Base-by-base conservation (phyloP, 345 rosid genomes). In the Arabis alpina region DNA sequence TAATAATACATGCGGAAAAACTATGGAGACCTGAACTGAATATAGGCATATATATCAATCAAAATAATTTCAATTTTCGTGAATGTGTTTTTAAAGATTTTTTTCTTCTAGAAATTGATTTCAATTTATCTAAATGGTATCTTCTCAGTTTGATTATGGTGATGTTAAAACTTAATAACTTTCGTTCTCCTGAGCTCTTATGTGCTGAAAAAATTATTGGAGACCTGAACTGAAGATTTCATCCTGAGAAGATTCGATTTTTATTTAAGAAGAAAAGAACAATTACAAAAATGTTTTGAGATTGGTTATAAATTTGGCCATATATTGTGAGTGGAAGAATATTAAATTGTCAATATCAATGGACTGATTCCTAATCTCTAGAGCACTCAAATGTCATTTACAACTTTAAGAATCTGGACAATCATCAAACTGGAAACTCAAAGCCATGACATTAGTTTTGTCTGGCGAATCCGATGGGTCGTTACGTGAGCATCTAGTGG, bases 11-110 rank as follows among this genome's bases (percentile, higher is more conserved):
- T 23, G 43, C 77, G 86, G 68, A 84, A 77, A 79, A 44, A 1
- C 23, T 15, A 69, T 79, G 83, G 83, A 82, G 82, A 85, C 83
- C 86, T 85, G 85, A 85, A 74, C 86, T 85, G 89, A 82, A 76
- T 83, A 71, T 84, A 66, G 60, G 61, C 70, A 77, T 75, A 13
- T 48, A 34, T 53, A 40, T 2, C 32, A 5, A 19, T 19, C 23
- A 19, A 19, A 19, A 19, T 19, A 19, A 19, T 71, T 52, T 41
- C 53, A 32, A 24, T 45, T n/a, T n/a, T n/a, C 32, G 5, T 28
- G 5, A 28, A 28, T 3, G 5, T 28, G 32, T 28, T 28, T 34
- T 34, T 34, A 32, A 32, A 32, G 36, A 32, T 32, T 28, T 2
- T 28, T 28, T 34, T 34, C 6, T n/a, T 56, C 19, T 39, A 14